Evolutionary conservation across 2,329 filamentous ascomycete genomes (phyloP).

Genomic region (Colletotrichum chlorophyti): DNA sequence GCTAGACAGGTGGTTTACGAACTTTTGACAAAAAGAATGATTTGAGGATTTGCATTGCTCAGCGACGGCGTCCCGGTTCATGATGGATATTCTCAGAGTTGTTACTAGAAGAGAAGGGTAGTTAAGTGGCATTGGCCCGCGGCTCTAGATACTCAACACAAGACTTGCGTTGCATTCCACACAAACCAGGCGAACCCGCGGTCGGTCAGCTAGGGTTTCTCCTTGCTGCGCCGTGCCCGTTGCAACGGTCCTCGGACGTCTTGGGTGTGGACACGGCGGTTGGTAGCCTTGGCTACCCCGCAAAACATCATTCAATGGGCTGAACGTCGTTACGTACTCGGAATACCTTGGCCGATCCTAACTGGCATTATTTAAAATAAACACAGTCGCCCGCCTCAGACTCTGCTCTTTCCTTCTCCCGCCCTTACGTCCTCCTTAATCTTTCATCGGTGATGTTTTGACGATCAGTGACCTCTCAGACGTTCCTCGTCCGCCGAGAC

Average conservation of each 20-base stretch:
- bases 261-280: conserved; percentile 8
- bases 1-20: conserved; percentile 3
- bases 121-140: no score
- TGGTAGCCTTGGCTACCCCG: conserved; percentile 22
- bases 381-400: no score
- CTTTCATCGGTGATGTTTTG: not conserved
- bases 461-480: not conserved
- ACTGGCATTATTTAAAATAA: conserved; percentile 1
- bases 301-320: conserved; percentile 21
- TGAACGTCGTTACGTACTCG: conserved; percentile 16
- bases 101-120: conserved; percentile 1
- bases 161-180: no score
- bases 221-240: no score
- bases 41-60: conserved; percentile 27
- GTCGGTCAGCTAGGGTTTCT: no score
- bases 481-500: no score
- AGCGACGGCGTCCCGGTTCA: conserved; percentile 33
- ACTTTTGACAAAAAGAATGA: not conserved
- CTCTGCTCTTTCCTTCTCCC: no score
- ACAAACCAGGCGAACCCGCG: no score
- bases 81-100: conserved; percentile 23
- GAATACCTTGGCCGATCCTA: conserved; percentile 5
- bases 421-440: no score
- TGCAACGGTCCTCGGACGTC: conserved; percentile 9
- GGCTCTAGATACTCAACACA: no score